These are phyloP conservation scores for Pichia californica DNA, from an alignment of 805 yeast genomes.

Conservation along the genomic window DNA sequence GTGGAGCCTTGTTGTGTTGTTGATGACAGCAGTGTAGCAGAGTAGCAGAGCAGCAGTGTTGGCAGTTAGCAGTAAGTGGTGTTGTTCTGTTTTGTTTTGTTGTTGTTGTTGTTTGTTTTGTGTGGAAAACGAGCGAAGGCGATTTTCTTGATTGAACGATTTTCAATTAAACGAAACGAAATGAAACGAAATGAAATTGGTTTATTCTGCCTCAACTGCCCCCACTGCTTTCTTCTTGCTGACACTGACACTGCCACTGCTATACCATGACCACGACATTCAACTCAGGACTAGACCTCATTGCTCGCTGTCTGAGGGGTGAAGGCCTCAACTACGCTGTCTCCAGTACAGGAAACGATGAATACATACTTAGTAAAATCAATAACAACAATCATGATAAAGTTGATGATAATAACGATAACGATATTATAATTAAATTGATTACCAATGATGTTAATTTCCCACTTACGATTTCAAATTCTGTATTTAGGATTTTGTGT, in stretches of 20 bases:
- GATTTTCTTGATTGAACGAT: too few relatives aligned
- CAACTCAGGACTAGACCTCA: not conserved
- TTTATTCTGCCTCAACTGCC: too few relatives aligned
- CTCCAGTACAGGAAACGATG: not conserved
- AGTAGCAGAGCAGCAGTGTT: too few relatives aligned
- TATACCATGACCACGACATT: slow-evolving; percentile 1
- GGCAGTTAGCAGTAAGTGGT: too few relatives aligned
- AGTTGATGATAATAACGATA: not conserved
- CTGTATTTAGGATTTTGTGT: not conserved
- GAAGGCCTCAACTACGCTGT: slow-evolving; percentile 5
- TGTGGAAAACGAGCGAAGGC: too few relatives aligned
- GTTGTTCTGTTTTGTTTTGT: too few relatives aligned
- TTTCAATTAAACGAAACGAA: too few relatives aligned
- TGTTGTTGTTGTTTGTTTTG: too few relatives aligned
- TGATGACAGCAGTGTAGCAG: too few relatives aligned
- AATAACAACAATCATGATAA: not conserved
- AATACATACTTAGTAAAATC: not conserved
- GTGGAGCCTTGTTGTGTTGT: not conserved
- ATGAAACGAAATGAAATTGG: too few relatives aligned
- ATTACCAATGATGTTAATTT: not conserved
- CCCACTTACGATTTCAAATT: slow-evolving; percentile 3
- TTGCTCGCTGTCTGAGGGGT: slow-evolving; percentile 5
- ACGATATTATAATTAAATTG: not conserved
- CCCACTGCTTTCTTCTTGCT: too few relatives aligned
- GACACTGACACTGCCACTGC: too few relatives aligned